A percentile compares a stretch with the other conserved stretches of the same genome.
phyloP scores from a whole-genome alignment of 108 stramenopile genomes.

The Skeletonema grethae region DNA sequence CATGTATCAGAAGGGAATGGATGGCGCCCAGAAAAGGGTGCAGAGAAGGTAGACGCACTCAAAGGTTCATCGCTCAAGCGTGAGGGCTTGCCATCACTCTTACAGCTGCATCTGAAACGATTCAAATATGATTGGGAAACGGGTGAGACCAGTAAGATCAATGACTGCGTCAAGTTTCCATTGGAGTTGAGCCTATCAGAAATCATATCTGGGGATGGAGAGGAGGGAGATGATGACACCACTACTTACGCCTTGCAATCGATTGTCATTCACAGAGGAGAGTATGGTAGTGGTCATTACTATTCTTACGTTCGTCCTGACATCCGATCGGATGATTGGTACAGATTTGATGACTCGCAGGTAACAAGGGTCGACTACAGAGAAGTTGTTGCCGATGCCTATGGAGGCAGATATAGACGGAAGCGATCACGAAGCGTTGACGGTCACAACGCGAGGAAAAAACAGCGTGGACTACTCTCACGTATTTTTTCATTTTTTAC shows the following conservation, averaged over 20 bases:
- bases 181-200: constrained; percentile 23
- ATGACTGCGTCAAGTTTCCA: constrained; percentile 66
- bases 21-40: constrained; percentile 89
- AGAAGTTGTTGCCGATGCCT: constrained; percentile 72
- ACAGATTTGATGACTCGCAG: constrained; percentile 79
- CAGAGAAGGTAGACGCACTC: constrained; percentile 83
- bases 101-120: constrained; percentile 84
- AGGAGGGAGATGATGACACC: constrained; percentile 15
- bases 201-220: constrained; percentile 17
- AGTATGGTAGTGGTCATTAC: constrained; percentile 67
- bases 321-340: constrained; percentile 63
- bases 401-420: constrained; percentile 41
- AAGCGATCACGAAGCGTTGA: constrained; percentile 20
- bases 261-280: constrained; percentile 79
- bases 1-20: constrained; percentile 82
- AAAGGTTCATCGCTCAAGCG: constrained; percentile 67
- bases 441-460: constrained; percentile 2
- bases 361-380: constrained; percentile 61
- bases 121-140: constrained; percentile 88
- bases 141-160: constrained; percentile 73
- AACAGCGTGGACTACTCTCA: constrained; percentile 29
- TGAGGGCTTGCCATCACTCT: constrained; percentile 69
- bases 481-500: constrained; percentile 37
- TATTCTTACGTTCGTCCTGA: constrained; percentile 85
- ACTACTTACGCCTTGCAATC: constrained; percentile 79